Conservation (phyloP, 2,329 filamentous ascomycete species). For the Verticillium dahliae region DNA sequence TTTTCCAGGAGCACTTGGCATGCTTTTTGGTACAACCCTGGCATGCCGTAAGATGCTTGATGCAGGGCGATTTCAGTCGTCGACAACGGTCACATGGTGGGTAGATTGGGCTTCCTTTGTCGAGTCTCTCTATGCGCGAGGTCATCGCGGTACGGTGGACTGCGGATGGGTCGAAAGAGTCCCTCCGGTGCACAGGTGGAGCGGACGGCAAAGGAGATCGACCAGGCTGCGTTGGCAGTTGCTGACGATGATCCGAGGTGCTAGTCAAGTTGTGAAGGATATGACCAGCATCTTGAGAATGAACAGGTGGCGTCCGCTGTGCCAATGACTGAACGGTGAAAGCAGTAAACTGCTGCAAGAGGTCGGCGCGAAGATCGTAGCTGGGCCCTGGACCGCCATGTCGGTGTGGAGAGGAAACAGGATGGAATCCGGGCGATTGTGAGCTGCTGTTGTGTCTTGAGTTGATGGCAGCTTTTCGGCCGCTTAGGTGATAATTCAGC, state of each 20-base stretch:
- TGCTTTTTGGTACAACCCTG: slow-evolving; percentile 87
- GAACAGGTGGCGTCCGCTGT: slow-evolving; percentile 7
- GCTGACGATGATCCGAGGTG: slow-evolving; percentile 18
- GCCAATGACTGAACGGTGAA: slow-evolving; percentile 13
- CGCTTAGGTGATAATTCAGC: slow-evolving; percentile 73
- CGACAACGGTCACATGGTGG: slow-evolving; percentile 82
- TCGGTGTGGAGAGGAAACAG: slow-evolving; percentile 21
- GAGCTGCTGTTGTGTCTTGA: slow-evolving; percentile 45
- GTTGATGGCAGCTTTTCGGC: slow-evolving; percentile 66
- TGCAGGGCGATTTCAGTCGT: slow-evolving; percentile 70
- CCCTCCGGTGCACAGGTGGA: slow-evolving; percentile 18
- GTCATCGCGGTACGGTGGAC: slow-evolving; percentile 54
- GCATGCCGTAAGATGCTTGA: slow-evolving; percentile 82
- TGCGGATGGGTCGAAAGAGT: slow-evolving; percentile 19
- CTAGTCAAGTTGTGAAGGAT: slow-evolving; percentile 16
- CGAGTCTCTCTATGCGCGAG: slow-evolving; percentile 66
- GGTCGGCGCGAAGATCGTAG: slow-evolving; percentile 46
- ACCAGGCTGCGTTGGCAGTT: slow-evolving; percentile 14
- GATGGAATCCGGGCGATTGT: slow-evolving; percentile 27
- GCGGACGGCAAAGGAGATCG: slow-evolving; percentile 19
- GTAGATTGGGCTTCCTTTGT: slow-evolving; percentile 66
- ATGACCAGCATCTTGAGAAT: slow-evolving; percentile 13
- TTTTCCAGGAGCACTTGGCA: slow-evolving; percentile 80
- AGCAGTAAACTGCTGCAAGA: slow-evolving; percentile 45
- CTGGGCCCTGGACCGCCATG: slow-evolving; percentile 19